Base-by-base conservation (phyloP, 2,329 filamentous ascomycete genomes). In the Metarhizium robertsii region DNA sequence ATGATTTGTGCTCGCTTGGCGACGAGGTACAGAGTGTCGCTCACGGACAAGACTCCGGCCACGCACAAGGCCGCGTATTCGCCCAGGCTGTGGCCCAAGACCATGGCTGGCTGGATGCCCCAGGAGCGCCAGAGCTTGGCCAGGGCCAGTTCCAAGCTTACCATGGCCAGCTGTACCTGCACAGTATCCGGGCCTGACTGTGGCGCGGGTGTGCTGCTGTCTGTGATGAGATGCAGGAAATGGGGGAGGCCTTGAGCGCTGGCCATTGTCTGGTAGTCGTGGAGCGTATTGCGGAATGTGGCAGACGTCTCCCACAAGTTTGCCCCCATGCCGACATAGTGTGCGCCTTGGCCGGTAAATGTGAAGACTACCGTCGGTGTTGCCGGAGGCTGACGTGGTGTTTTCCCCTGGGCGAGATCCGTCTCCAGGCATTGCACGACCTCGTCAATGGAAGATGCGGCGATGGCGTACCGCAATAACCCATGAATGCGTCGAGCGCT, bases 21-120 rank as follows among this genome's bases (percentile, higher is more conserved):
- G 25, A 91, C 86, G 1, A 92, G 76, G 60, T 84, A 86, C 55
- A 94, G 79, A 64, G 86, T 82, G 66, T 90, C 87, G 62, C 81
- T 83, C 20, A 81, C 83, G 11, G 85, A 87, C 20, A 90, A 74
- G 18, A 90, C 86, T 53, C 86, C 87, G 53, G 86, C 84, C 47
- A 84, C 78, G 62, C 88, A 79, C 8, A 90, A 38, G 88, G 73
- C 63, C 1, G 61, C 61, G 32, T 62, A 62, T 29, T 62, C 58
- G 6, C 61, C 61, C 3, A 62, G 58, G 47, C 85, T 88, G 67
- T 83, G 81, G 16, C 81, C 81, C 16, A 83, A 67, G 2, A 84
- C 79, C 8, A 73, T 80, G n/a, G 78, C 75, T 2, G 81, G 80
- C 50, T 66, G 70, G 56, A 85, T 70, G 30, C 79, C 80, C 56